Base-by-base conservation (phyloP, 2,329 filamentous ascomycete species). In the Zasmidium cellare region DNA sequence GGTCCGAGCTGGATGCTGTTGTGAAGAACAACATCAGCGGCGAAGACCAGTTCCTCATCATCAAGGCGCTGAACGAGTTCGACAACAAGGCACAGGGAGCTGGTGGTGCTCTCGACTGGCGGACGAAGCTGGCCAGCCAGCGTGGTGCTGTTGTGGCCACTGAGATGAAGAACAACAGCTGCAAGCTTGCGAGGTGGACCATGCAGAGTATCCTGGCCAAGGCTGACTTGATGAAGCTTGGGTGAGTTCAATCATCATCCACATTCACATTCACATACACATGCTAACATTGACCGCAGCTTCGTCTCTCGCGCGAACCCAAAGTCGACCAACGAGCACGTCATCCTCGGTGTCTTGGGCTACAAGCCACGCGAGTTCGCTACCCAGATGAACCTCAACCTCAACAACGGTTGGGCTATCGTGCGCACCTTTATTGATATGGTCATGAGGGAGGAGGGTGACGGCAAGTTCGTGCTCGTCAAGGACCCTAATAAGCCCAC, bases 121-220 rank as follows among this genome's bases (percentile, higher is more conserved):
- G 94, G 75, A 89, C 87, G 67, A 99, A 99, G 85, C 85, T 99
- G 60, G 89, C 90, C 64, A 91, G 88, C 69, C 92, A 97, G 81
- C 89, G 94, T 71, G 94, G 94, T 86, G 94, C 94, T 57, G 93
- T 99, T 46, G 90, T 99, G 23, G 94, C 94, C 19, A 99, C 94
- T 12, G 94, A 99, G 82, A 99, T 99, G 94, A 99, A 99, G 90
- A 99, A 99, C 86, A 99, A 99, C 85, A 92, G 87, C 73, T 96
- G 91, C 89, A 99, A 99, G 83, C 87, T 99, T 63, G 94, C 94
- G 58, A 84, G 94, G 75, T 99, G 94, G 94, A 96, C 94, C 28
- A 91, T 93, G 46, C 94, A 99, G 82, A 91, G 89, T 72, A 97
- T 99, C 72, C 86, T 99, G 58, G 92, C 93, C 75, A 92, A 92